Evolutionary conservation across 208 protist genomes (phyloP).

Genomic region (Balamuthia mandrillaris): DNA sequence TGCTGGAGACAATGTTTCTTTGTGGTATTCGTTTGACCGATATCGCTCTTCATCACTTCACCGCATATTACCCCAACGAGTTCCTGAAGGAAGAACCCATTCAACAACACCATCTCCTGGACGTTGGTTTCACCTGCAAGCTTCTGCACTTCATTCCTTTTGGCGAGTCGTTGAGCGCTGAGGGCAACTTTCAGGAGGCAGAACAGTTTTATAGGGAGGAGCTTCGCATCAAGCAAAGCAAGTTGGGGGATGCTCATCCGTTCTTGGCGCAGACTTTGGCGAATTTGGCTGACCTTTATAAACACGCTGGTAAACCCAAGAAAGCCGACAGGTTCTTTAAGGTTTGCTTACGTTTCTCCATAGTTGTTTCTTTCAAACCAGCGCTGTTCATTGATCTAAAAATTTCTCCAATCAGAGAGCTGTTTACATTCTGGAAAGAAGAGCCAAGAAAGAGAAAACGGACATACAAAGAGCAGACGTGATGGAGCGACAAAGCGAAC

Average conservation of each 20-base stretch:
- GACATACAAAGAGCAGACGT: neutral
- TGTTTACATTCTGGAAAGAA: neutral
- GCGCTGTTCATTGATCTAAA: neutral
- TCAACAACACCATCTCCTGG: too few relatives aligned
- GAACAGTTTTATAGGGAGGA: constrained; percentile 1
- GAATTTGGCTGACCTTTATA: neutral
- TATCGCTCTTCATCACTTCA: too few relatives aligned
- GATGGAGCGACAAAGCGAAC: neutral
- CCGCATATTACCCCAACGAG: too few relatives aligned
- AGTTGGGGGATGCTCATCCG: neutral
- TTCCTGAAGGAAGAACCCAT: too few relatives aligned
- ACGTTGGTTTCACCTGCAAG: constrained; percentile 8
- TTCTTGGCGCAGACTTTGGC: neutral
- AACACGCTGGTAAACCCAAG: neutral
- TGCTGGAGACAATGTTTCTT: too few relatives aligned
- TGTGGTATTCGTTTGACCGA: too few relatives aligned
- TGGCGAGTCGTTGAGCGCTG: neutral
- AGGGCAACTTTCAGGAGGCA: constrained; percentile 34
- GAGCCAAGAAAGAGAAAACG: neutral
- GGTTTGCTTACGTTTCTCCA: neutral
- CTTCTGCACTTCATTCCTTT: neutral
- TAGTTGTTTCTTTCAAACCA: neutral
- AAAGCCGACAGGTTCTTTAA: neutral
- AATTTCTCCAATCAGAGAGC: neutral
- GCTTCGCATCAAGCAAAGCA: neutral